Percentiles rank a stretch among this genome's conserved stretches.
These are phyloP conservation scores for Beauveria caledonica DNA, from an alignment of 2,329 filamentous ascomycete species.

Conservation along the genomic window DNA sequence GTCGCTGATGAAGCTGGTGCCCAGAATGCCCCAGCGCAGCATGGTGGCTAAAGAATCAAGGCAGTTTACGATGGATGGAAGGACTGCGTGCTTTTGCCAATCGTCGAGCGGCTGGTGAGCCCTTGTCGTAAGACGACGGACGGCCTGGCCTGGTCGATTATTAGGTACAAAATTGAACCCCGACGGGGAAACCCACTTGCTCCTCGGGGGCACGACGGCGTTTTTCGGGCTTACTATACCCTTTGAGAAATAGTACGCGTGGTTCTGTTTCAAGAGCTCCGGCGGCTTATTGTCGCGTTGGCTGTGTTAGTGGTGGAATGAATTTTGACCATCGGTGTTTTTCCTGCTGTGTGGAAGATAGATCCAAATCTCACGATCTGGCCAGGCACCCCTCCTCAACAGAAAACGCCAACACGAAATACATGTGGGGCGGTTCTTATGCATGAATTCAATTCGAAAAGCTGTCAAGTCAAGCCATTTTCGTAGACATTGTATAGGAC, in stretches of 20 bases:
- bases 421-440: no score
- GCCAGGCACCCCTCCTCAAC: background rate
- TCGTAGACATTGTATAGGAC: no score
- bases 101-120: background rate
- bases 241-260: background rate
- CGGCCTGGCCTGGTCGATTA: background rate
- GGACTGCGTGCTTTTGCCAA: background rate
- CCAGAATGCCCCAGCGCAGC: slow-evolving; percentile 22
- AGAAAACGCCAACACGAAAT: no score
- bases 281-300: background rate
- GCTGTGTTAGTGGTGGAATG: slow-evolving; percentile 4
- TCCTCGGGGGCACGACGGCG: background rate
- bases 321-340: background rate
- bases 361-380: background rate
- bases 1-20: slow-evolving; percentile 23
- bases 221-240: slow-evolving; percentile 4
- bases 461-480: no score
- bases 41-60: slow-evolving; percentile 4
- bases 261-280: background rate
- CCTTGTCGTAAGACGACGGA: background rate
- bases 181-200: background rate
- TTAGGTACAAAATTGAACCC: background rate
- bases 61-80: no score
- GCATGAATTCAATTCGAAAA: no score
- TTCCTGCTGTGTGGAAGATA: background rate